Evolutionary conservation across 1,139 yeast species (phyloP), one percentile per base, ranked within the genome.

Genomic region (Chernovozyma sophiae-reginae): DNA sequence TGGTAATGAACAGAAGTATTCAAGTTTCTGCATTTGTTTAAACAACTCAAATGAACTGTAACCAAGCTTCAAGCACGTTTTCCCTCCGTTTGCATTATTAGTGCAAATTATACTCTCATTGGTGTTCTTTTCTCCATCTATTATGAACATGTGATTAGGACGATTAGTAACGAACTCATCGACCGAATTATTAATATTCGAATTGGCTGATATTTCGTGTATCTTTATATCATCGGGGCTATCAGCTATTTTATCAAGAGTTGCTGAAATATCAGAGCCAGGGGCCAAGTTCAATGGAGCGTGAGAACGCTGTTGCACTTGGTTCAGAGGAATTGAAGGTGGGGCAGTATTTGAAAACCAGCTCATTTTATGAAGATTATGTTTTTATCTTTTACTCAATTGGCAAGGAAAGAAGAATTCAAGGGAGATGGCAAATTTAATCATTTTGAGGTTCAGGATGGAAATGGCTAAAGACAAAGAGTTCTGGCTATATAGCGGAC

Each of bases 1-100:
- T 2, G 75, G 74, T 43, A 69, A 65, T 2, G 72, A 65, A 43
- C 74, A 70, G 44, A 68, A 68, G 43, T 68, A 68, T 32, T 68
- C 73, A 33, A 66, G 53, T 31, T 55, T 56, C 42, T 71, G 76
- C 77, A 71, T 71, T 24, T 65, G 65, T 45, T 62, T 68, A 56
- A 71, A 71, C 41, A 71, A 55, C 41, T 66, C 62, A 31, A 68
- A 54, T 31, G 66, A 61, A 42, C 64, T 60, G 33, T 59, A 60
- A 19, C 55, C 56, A 43, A 71, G 56, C 43, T 67, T 68, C 42
- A 71, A 56, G 43, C 77, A 71, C 4, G 74, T 66, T 46, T 70
- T 68, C 28, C 74, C 73, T n/a, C 72, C 72, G 32, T 48, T 47
- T 17, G 50, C 55, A 40, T 62, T 60, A 38, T 47, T 56, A 34